Conservation (phyloP, 2,329 filamentous ascomycete species). For the Ophiosphaerella herpotricha region DNA sequence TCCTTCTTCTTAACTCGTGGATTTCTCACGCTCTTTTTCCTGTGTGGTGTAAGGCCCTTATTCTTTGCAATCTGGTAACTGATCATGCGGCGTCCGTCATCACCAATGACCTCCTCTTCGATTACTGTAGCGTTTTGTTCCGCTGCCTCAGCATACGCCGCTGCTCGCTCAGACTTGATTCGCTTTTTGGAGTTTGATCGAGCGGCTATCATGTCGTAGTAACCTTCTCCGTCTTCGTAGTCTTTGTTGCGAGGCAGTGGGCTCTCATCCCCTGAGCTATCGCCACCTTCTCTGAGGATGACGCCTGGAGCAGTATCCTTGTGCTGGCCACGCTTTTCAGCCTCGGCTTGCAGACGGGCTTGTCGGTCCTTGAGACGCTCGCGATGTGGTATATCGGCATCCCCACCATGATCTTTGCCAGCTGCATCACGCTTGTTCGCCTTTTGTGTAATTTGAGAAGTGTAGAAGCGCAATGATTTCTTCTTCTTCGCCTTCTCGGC, state of each 20-base stretch:
- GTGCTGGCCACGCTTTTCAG: constrained; percentile 75
- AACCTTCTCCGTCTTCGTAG: constrained; percentile 66
- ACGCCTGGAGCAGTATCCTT: constrained; percentile 62
- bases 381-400: constrained; percentile 82
- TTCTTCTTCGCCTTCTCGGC: constrained; percentile 88
- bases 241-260: constrained; percentile 44
- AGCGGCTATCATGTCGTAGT: constrained; percentile 86
- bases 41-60: constrained; percentile 85
- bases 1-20: constrained; percentile 97
- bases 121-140: constrained; percentile 64
- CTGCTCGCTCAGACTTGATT: constrained; percentile 71
- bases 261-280: constrained; percentile 68
- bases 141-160: constrained; percentile 60
- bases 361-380: constrained; percentile 87
- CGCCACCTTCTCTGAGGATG: constrained; percentile 65
- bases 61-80: constrained; percentile 96
- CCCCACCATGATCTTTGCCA: constrained; percentile 75
- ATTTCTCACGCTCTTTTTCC: constrained; percentile 94
- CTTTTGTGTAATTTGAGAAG: constrained; percentile 95
- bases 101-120: constrained; percentile 70
- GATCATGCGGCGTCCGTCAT: constrained; percentile 90
- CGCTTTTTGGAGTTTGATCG: constrained; percentile 69
- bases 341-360: constrained; percentile 84
- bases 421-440: constrained; percentile 79
- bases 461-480: constrained; percentile 96